Conservation (phyloP, 139 green algal genomes). For the Chlorella sp. region DNA sequence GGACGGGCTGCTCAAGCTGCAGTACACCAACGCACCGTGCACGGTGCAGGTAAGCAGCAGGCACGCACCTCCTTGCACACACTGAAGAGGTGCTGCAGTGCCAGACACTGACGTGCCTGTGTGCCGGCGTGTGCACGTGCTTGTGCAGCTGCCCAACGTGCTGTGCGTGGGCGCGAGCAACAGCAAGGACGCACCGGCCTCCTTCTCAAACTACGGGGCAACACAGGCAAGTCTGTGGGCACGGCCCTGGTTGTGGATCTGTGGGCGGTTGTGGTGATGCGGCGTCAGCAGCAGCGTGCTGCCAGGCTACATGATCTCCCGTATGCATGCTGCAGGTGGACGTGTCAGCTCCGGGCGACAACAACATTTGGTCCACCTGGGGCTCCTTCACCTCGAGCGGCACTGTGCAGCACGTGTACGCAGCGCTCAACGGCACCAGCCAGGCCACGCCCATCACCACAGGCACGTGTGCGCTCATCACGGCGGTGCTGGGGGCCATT, state of each 20-base stretch:
- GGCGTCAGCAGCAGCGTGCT: too few species aligned
- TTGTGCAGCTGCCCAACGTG: conserved; percentile 9
- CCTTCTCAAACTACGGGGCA: conserved; percentile 1
- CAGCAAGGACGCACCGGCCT: not conserved
- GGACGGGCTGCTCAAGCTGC: not conserved
- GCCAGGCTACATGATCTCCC: too few species aligned
- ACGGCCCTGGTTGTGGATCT: too few species aligned
- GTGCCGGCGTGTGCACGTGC: not conserved
- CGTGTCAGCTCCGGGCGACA: not conserved
- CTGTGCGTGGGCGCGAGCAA: conserved; percentile 13
- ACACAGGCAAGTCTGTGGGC: too few species aligned
- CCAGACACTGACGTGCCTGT: not conserved
- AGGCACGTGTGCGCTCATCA: not conserved
- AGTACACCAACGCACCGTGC: not conserved
- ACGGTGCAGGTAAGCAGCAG: not conserved
- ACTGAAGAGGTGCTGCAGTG: not conserved
- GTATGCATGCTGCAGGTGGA: too few species aligned
- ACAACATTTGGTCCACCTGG: not conserved
- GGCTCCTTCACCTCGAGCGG: not conserved
- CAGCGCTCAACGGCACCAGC: not conserved
- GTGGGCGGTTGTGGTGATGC: too few species aligned
- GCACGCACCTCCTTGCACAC: not conserved
- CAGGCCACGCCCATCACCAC: not conserved
- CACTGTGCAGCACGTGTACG: not conserved
- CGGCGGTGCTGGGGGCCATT: not conserved